Conservation (phyloP, 1,284 basidiomycete species). For the Marasmius oreades region DNA sequence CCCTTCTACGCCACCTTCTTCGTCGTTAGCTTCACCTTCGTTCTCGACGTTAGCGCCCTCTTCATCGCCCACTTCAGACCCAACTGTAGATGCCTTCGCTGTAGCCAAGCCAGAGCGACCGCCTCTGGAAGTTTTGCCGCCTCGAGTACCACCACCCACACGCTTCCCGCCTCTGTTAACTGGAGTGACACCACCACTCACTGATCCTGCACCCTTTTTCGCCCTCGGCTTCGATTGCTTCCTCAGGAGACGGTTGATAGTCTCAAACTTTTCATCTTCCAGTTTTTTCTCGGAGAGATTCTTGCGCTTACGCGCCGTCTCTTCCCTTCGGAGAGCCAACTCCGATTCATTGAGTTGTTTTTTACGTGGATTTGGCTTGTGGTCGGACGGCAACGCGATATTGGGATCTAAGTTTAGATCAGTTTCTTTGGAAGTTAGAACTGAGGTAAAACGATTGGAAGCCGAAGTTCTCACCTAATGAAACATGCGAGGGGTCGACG, state of each 20-base stretch:
- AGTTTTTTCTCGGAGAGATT: conserved; percentile 87
- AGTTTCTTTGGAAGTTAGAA: conserved; percentile 10
- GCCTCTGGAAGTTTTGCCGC: background rate
- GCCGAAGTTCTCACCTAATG: conserved; percentile 40
- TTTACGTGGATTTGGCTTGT: conserved; percentile 7
- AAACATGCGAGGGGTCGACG: conserved; percentile 62
- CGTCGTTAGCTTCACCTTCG: conserved; percentile 24
- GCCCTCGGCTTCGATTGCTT: conserved; percentile 74
- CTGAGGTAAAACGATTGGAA: conserved; percentile 2
- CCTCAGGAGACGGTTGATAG: conserved; percentile 88
- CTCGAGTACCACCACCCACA: conserved; percentile 23
- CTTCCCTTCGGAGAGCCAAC: conserved; percentile 76
- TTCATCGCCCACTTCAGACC: conserved; percentile 18
- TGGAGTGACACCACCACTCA: background rate
- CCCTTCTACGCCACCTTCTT: conserved; percentile 17
- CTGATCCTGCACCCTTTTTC: conserved; percentile 28
- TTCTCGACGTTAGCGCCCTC: conserved; percentile 17
- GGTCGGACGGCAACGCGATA: background rate
- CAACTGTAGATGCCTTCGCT: conserved; percentile 10
- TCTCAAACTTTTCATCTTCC: conserved; percentile 90
- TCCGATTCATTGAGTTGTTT: conserved; percentile 81
- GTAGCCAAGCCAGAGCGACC: conserved; percentile 1
- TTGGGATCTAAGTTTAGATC: conserved; percentile 39
- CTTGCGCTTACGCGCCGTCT: conserved; percentile 82
- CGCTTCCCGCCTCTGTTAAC: conserved; percentile 18